A percentile compares a stretch with the other conserved stretches of the same genome.
Conservation (phyloP, 176 grass and related monocot genomes). For the Urochloa ruziziensis region DNA sequence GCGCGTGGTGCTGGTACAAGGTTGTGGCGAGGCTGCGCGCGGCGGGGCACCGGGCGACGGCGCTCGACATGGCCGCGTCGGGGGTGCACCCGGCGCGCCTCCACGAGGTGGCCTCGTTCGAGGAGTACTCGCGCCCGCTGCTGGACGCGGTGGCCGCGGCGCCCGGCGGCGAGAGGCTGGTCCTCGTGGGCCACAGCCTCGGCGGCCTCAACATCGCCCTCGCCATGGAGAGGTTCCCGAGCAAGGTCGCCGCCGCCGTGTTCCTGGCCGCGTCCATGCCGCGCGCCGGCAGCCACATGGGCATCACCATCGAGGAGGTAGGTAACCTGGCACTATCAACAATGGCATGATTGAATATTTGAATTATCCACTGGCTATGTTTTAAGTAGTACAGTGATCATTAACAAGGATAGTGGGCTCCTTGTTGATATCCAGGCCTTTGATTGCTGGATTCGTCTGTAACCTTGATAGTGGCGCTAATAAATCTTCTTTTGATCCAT, state of each 20-base stretch:
- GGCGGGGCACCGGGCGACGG: constrained; percentile 42
- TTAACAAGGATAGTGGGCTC: too few relatives aligned
- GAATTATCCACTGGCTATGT: too few relatives aligned
- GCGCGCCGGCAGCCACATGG: constrained; percentile 22
- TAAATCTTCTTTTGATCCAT: neutral
- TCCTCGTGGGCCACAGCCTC: constrained; percentile 55
- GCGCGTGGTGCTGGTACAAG: constrained; percentile 71
- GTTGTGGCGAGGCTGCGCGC: constrained; percentile 22
- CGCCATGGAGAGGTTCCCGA: constrained; percentile 45
- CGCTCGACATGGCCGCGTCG: constrained; percentile 49
- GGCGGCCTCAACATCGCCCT: constrained; percentile 44
- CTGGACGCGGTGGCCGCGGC: constrained; percentile 33
- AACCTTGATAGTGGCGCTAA: neutral
- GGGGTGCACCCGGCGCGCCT: constrained; percentile 42
- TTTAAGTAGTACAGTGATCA: too few relatives aligned
- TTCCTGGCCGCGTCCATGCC: constrained; percentile 45
- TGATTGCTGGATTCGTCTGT: too few relatives aligned
- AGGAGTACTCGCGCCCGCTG: constrained; percentile 54
- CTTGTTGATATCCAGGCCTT: too few relatives aligned
- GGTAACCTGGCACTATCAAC: too few relatives aligned
- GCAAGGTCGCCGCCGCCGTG: constrained; percentile 46
- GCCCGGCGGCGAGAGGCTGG: constrained; percentile 26
- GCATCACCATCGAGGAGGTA: constrained; percentile 26
- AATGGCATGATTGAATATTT: too few relatives aligned
- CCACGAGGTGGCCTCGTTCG: constrained; percentile 51